Base-by-base conservation (phyloP, 2,329 filamentous ascomycete species). In the Pseudophaeomoniella oleicola region DNA sequence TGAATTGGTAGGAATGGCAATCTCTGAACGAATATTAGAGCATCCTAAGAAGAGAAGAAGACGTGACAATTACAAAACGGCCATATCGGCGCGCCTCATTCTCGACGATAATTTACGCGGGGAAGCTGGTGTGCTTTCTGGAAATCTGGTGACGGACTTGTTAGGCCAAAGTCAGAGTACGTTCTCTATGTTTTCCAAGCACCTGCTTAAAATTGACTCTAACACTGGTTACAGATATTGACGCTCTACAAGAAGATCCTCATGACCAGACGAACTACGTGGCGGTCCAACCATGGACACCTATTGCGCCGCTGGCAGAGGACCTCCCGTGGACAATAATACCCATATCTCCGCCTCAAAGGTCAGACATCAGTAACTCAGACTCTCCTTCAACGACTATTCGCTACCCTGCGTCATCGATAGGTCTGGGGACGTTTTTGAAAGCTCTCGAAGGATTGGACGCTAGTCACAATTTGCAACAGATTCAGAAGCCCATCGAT, bases 401-500 rank as follows among this genome's bases (percentile, higher is more conserved):
- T 29, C 78, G 87, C 69, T 34, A 92, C 75, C 37, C 68, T 71
- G 40, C 79, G 72, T 35, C 71, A 79, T 22, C 85, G 81, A 62
- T 78, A 67, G 57, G 81, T 3, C 71, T 93, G 1, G 85, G 93
- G 57, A 77, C 75, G 44, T 92, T 94, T 50, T 76, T 84, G 29
- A 71, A 79, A 37, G 67, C 70, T 2, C 66, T 92, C 32, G 79
- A 83, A 48, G 73, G 76, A 50, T 62, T 84, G 17, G 77, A 85
- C 16, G 81, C 82, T 10, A 83, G 81, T 39, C 85, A 81, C 54
- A 68, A 84, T 32, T 71, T 76, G 16, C 75, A 75, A 44, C 75
- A 81, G 48, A 75, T 78, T 46, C 78, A 84, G 47, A 74, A 76
- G 44, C 76, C 81, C 5, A 81, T 94, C 44, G 87, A 94, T 56